Conservation (phyloP, 192 early-diverging fungal genomes). For the Mortierella antarctica region DNA sequence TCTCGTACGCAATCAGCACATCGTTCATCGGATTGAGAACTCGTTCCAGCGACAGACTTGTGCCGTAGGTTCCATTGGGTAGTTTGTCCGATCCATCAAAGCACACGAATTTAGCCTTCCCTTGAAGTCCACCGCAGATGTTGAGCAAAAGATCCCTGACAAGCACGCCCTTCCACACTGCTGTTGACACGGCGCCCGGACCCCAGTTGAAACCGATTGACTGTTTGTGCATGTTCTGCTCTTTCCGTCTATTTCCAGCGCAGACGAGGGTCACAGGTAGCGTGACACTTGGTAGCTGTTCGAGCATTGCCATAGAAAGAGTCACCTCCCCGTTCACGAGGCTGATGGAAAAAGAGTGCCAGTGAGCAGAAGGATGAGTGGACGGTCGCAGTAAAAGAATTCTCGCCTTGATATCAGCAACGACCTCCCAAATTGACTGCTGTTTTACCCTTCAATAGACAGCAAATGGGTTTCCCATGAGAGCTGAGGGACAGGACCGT, state of each 20-base stretch:
- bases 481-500: conserved; percentile 71
- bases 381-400: not conserved
- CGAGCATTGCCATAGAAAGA: conserved; percentile 67
- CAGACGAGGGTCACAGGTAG: conserved; percentile 71
- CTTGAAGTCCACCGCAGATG: conserved; percentile 38
- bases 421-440: not conserved
- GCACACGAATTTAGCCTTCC: conserved; percentile 57
- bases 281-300: conserved; percentile 50
- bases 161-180: conserved; percentile 71
- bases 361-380: not conserved
- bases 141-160: conserved; percentile 61
- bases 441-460: conserved; percentile 55
- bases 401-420: not conserved
- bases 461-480: conserved; percentile 55
- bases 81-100: conserved; percentile 71
- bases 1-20: conserved; percentile 80
- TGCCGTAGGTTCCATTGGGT: conserved; percentile 79
- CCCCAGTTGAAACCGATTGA: conserved; percentile 76
- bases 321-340: conserved; percentile 55
- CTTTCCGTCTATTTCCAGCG: conserved; percentile 75
- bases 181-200: conserved; percentile 62
- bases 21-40: conserved; percentile 76
- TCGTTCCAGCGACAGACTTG: conserved; percentile 73
- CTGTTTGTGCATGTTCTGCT: conserved; percentile 73
- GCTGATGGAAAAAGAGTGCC: conserved; percentile 26